Evolutionary conservation across 176 grass and related monocot species (phyloP).

Genomic region (Phyllostachys edulis): DNA sequence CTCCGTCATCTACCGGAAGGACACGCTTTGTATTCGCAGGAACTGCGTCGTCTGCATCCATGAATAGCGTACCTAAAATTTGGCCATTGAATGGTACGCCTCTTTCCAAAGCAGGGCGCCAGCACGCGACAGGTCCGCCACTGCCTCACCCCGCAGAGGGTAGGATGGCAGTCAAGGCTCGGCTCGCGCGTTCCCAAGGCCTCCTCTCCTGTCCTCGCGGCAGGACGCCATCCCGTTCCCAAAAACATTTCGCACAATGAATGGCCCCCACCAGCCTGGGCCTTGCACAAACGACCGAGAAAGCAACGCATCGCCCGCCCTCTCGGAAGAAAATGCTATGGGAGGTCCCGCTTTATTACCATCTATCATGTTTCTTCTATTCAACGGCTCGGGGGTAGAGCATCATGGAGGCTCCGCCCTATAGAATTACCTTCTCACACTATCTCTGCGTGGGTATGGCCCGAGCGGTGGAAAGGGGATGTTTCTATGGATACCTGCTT

Average conservation of each 20-base stretch:
- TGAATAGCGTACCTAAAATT: not conserved
- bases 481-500: too few species aligned
- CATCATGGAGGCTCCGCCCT: too few species aligned
- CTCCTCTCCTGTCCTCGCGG: not conserved
- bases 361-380: too few species aligned
- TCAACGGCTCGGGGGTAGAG: too few species aligned
- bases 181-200: conserved; percentile 42
- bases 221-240: conserved; percentile 27
- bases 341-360: too few species aligned
- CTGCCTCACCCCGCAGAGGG: conserved; percentile 18
- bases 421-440: too few species aligned
- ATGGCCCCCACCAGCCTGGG: not conserved
- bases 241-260: conserved; percentile 12
- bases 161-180: conserved; percentile 40
- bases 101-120: conserved; percentile 25
- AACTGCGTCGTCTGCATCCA: too few species aligned
- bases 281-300: not conserved
- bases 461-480: not conserved
- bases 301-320: not conserved
- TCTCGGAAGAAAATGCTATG: too few species aligned
- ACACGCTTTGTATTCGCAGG: not conserved
- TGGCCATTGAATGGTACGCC: conserved; percentile 28
- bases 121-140: not conserved
- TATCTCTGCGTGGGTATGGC: not conserved
- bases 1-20: too few species aligned